A percentile compares a stretch with the other conserved stretches of the same genome.
Evolutionary conservation across 1,284 basidiomycete species (phyloP).

Genomic region (Fistulina hepatica): DNA sequence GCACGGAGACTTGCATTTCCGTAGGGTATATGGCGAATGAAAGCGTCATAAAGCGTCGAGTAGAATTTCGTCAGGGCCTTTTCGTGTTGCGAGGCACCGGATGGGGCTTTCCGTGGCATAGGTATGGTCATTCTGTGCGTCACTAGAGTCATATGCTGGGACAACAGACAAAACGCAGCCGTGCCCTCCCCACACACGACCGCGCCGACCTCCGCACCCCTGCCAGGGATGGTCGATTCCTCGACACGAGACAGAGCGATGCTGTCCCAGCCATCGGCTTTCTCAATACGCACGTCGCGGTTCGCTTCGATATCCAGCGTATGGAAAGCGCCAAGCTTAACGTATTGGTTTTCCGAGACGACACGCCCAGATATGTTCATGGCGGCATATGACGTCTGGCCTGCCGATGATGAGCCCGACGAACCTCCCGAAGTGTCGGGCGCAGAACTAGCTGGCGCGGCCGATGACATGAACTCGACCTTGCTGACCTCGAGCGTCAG

Average conservation of each 20-base stretch:
- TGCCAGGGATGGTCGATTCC: conserved; percentile 84
- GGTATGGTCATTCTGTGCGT: conserved; percentile 84
- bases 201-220: conserved; percentile 93
- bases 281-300: conserved; percentile 87
- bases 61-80: conserved; percentile 83
- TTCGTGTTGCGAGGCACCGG: conserved; percentile 73
- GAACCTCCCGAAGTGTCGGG: conserved; percentile 35
- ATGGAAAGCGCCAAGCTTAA: conserved; percentile 91
- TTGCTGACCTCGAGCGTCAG: conserved; percentile 75
- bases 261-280: conserved; percentile 84
- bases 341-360: conserved; percentile 83
- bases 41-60: conserved; percentile 75
- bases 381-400: conserved; percentile 42
- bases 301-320: conserved; percentile 92
- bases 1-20: conserved; percentile 65
- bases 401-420: conserved; percentile 27
- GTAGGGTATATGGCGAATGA: conserved; percentile 85
- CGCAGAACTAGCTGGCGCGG: conserved; percentile 35
- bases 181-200: conserved; percentile 94
- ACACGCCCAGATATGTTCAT: conserved; percentile 87
- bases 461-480: conserved; percentile 61
- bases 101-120: conserved; percentile 85
- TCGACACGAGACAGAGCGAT: conserved; percentile 74
- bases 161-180: conserved; percentile 89
- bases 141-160: conserved; percentile 94